These are phyloP conservation scores for Aureobasidium sp. DNA, from an alignment of 2,329 filamentous ascomycete species.

Conservation along the genomic window DNA sequence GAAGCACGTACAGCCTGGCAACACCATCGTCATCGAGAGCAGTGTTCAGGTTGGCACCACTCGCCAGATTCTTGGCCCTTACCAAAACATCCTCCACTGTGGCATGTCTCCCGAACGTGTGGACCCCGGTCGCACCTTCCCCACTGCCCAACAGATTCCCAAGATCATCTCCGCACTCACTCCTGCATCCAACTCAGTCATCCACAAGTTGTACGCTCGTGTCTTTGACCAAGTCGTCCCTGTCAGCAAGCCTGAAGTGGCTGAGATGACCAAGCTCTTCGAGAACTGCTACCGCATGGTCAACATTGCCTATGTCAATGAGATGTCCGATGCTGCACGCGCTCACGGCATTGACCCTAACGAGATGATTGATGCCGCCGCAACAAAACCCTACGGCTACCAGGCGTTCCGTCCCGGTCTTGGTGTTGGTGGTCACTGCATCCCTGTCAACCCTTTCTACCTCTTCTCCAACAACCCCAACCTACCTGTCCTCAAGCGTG, in stretches of 20 bases:
- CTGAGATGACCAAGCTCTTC: conserved; percentile 52
- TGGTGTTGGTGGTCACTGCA: conserved; percentile 49
- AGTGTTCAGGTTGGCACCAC: conserved; percentile 50
- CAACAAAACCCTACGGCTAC: conserved; percentile 38
- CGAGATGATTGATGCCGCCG: conserved; percentile 15
- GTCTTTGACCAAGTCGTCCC: conserved; percentile 42
- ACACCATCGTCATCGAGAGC: conserved; percentile 45
- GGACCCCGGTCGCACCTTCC: conserved; percentile 16
- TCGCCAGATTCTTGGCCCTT: conserved; percentile 38
- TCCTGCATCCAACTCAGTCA: conserved; percentile 37
- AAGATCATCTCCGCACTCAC: conserved; percentile 47
- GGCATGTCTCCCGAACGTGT: conserved; percentile 29
- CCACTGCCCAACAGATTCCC: conserved; percentile 33
- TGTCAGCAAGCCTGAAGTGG: conserved; percentile 46
- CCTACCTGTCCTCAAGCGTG: conserved; percentile 39
- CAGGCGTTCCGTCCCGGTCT: conserved; percentile 39
- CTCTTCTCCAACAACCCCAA: conserved; percentile 37
- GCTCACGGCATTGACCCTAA: conserved; percentile 15
- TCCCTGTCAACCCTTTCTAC: conserved; percentile 49
- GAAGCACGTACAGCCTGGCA: conserved; percentile 34
- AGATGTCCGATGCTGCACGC: conserved; percentile 16
- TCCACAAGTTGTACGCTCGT: conserved; percentile 37
- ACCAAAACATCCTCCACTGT: conserved; percentile 30
- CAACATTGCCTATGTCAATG: conserved; percentile 18
- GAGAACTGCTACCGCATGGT: conserved; percentile 44